Base-by-base conservation (phyloP, 345 rosid species). In the Noccaea bulbosa region DNA sequence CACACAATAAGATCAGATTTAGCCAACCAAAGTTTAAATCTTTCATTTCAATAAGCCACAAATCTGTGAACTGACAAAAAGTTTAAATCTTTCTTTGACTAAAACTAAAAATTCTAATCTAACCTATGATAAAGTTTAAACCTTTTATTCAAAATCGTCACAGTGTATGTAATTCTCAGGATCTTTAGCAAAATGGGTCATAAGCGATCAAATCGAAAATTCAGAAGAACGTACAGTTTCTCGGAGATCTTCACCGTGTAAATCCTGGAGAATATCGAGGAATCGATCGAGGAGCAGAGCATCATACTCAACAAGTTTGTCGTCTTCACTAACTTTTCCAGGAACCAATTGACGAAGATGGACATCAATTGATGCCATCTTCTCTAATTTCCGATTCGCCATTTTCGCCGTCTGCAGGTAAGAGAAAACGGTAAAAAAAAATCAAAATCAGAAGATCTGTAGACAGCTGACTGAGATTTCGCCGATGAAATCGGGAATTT, bases 171-270 rank as follows among this genome's bases (percentile, higher is more conserved):
- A 27, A 33, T 14, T 49, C 7, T 12, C 8, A 61, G 10, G 64
- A 54, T 72, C 33, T 38, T 8, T 10, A 38, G 17, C 12, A 57
- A 27, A 64, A 52, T 11, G 65, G 58, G 54, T 47, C 14, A 30
- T 55, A n/a, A 1, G 6, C 17, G 48, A 44, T 44, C 37, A 61
- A 50, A 30, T 17, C 30, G 2, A 8, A 37, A 65, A 8, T 1
- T 8, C 7, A 49, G 58, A 46, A 22, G 30, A 40, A 24, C 62
- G 47, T 77, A 93, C 98, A 77, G 94, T 93, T 77, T 93, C 97
- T 64, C 76, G 90, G 76, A 93, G 94, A 83, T 87, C 94, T 69
- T 93, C 97, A 48, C 98, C 98, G 70, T 93, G 97, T 72, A 93
- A 83, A 75, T 91, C 96, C 69, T 89, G 97, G n/a, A 93, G 92